phyloP scores from a whole-genome alignment of 345 rosid genomes.

The Psidium guajava region DNA sequence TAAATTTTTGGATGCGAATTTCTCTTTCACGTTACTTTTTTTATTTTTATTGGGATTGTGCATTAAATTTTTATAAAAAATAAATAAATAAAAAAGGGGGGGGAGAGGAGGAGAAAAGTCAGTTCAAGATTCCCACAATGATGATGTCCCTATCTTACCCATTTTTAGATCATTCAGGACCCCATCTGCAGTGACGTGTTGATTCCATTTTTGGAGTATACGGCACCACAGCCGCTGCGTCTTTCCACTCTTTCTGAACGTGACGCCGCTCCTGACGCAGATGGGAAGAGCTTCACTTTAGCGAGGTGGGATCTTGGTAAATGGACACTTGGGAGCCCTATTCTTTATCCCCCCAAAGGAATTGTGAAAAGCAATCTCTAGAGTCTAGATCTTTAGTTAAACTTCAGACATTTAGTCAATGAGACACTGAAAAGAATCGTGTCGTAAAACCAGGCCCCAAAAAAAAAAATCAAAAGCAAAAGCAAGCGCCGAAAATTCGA shows the following conservation, averaged over 20 bases:
- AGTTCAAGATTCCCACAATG: not conserved
- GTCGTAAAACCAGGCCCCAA: not conserved
- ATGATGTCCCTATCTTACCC: not conserved
- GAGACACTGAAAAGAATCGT: not conserved
- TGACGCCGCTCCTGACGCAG: not conserved
- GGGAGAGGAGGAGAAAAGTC: not conserved
- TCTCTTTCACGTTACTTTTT: no score
- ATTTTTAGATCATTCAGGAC: not conserved
- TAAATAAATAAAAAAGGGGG: no score
- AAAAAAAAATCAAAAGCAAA: not conserved
- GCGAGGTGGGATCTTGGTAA: no score
- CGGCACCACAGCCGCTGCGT: not conserved
- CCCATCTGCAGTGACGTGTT: not conserved
- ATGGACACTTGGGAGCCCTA: no score
- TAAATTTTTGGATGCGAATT: no score
- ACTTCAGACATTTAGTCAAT: not conserved
- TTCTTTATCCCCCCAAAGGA: not conserved
- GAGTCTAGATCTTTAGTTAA: not conserved
- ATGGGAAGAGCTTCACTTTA: not conserved
- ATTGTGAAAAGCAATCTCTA: not conserved
- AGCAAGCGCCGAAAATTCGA: not conserved
- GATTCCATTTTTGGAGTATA: not conserved
- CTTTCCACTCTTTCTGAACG: not conserved
- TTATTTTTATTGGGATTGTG: no score
- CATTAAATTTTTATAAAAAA: no score